Evolutionary conservation across 345 rosid genomes (phyloP), one percentile per base, ranked within the genome.

Genomic region (Gossypium ekmanianum): DNA sequence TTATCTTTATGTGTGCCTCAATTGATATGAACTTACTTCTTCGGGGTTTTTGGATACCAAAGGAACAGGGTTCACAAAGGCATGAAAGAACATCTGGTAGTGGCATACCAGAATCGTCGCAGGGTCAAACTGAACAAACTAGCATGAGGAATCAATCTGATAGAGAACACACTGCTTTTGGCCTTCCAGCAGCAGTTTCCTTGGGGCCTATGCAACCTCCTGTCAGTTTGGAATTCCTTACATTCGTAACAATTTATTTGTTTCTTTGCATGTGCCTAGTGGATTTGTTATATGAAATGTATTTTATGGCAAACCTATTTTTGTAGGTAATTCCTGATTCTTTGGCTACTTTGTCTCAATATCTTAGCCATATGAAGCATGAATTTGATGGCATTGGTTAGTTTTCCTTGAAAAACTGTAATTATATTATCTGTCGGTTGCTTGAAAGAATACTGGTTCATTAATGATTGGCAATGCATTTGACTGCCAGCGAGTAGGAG

Each of bases 311-410:
- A 62, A 62, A 6, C 45, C 43, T 72, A n/a, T 18, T 27, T 75
- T 47, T 34, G 72, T 73, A 89, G 96, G 89, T 91, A 11, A 83
- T 89, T 72, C 86, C 88, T 61, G 92, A 89, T 82, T 82, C 96
- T 56, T 79, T 91, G 76, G 84, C 88, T 61, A 91, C 96, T 58
- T 81, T 89, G 85, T 79, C 88, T 34, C 92, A 86, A 62, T 89
- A 84, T 79, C 81, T 91, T 61, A 80, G 74, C 82, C 83, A 81
- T 55, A 58, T 89, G 63, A 82, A 81, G 74, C 82, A 75, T 61
- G 90, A 91, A 65, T 85, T 86, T 77, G 85, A 81, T 59, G 82
- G 80, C 65, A 74, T 85, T 44, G 84, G 93, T 91, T 62, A 76
- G 92, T 77, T 76, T 54, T 39, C 39, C 27, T 22, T 57, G 27